Conservation (phyloP, 106 monocot genomes). For the Cymbidium sinense region DNA sequence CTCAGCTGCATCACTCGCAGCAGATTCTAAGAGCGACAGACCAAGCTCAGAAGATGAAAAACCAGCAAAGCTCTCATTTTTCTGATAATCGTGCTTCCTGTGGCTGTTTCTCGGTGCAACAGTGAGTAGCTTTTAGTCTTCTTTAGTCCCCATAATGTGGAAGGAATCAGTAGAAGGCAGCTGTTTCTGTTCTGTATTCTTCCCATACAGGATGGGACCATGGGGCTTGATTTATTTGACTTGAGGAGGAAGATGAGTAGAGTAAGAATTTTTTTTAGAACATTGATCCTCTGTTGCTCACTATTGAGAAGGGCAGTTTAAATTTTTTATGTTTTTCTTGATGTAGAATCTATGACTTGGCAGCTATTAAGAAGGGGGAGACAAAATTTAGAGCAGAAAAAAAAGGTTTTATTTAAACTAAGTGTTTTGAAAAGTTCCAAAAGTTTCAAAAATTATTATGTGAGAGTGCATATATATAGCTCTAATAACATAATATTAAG, state of each 20-base stretch:
- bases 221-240: no score
- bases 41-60: slow-evolving; percentile 11
- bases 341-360: not conserved
- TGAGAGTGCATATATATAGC: no score
- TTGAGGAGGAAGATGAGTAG: not conserved
- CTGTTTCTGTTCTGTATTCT: not conserved
- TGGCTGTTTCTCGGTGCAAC: slow-evolving; percentile 8
- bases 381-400: no score
- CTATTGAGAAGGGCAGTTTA: not conserved
- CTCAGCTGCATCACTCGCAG: slow-evolving; percentile 6
- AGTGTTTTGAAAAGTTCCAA: no score
- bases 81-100: not conserved
- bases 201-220: not conserved
- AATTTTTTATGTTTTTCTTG: not conserved
- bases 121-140: not conserved
- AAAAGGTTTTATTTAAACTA: no score
- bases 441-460: no score
- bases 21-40: slow-evolving; percentile 11
- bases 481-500: no score
- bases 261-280: not conserved
- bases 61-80: not conserved
- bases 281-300: not conserved
- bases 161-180: no score
- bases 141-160: no score
- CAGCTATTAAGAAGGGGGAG: not conserved